Evolutionary conservation across 1,284 basidiomycete species (phyloP), one percentile per base, ranked within the genome.

Genomic region (Hymenochaete sp.): DNA sequence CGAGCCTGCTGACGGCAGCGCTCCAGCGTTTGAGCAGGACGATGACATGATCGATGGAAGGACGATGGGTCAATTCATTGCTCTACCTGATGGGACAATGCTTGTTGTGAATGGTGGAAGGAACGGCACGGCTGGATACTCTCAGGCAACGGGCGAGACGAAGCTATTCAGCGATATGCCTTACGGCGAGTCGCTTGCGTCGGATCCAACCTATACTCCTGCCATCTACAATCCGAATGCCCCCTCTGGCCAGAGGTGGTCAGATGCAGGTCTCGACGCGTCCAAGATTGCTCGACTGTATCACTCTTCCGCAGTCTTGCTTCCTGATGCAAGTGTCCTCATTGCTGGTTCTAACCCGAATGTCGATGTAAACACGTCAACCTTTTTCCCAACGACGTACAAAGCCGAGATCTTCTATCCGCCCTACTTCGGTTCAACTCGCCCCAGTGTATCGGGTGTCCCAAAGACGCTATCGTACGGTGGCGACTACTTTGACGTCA

Each of bases 271-370:
- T 27, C 62, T 87, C n/a, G 56, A 57, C 1, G 66, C 73, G 0
- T 78, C 82, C 3, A 70, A 62, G 14, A 81, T 88, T 41, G 64
- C 87, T 47, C 78, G 91, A 53, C 68, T 95, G 55, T 93, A 95
- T 66, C 91, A 95, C 64, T 92, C 88, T 2, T 79, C 79, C 6
- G 90, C 89, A n/a, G 71, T 95, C 14, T 76, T 97, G 28, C 79
- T 97, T 27, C 82, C 91, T 13, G 91, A 96, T 57, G 87, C 75
- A 0, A 87, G 86, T 2, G 81, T 97, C 38, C 65, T 96, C 49
- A 74, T 96, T 49, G 90, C 89, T 44, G 93, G 93, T 9, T 92
- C 88, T 19, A 97, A 96, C 66, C 93, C 93, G 31, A 95, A 96
- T 61, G 73, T 88, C 47, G 92, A 96, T 56, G 88, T 81, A 53